Percentiles rank a stretch among this genome's conserved stretches.
phyloP scores from a whole-genome alignment of 345 rosid genomes.

The Hibiscus tridactylites region DNA sequence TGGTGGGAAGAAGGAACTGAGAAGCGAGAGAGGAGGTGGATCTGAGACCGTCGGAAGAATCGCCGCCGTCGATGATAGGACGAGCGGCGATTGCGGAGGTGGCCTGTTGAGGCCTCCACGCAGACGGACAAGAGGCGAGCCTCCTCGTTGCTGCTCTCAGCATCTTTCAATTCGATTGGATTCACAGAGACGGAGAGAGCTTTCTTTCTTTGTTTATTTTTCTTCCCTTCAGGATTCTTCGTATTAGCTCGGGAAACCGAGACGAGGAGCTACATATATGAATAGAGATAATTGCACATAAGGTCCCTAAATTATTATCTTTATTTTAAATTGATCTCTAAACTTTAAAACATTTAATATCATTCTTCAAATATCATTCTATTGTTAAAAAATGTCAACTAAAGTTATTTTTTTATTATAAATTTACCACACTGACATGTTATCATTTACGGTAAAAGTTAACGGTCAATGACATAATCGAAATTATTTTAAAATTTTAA shows the following conservation, averaged over 20 bases:
- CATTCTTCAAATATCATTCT: no score
- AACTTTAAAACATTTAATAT: not conserved
- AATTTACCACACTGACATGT: no score
- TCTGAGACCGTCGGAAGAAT: slow-evolving; percentile 23
- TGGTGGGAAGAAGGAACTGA: slow-evolving; percentile 24
- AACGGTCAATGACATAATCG: no score
- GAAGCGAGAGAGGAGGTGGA: slow-evolving; percentile 18
- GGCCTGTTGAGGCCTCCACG: slow-evolving; percentile 30
- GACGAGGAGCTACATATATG: not conserved
- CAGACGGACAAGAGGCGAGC: slow-evolving; percentile 28
- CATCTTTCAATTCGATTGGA: slow-evolving; percentile 23
- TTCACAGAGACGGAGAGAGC: not conserved
- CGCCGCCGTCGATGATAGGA: slow-evolving; percentile 19
- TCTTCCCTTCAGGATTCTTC: not conserved
- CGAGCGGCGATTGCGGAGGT: slow-evolving; percentile 13
- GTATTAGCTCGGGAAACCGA: not conserved
- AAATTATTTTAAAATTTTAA: no score
- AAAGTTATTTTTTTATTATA: no score
- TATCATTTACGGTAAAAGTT: no score
- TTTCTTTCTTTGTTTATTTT: not conserved
- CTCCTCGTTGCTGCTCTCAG: slow-evolving; percentile 41
- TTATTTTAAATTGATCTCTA: not conserved
- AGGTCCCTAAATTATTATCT: not conserved
- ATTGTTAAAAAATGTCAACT: no score
- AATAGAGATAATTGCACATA: not conserved